These are phyloP conservation scores for Alternaria triticimaculans DNA, from an alignment of 2,329 filamentous ascomycete species.

Conservation along the genomic window DNA sequence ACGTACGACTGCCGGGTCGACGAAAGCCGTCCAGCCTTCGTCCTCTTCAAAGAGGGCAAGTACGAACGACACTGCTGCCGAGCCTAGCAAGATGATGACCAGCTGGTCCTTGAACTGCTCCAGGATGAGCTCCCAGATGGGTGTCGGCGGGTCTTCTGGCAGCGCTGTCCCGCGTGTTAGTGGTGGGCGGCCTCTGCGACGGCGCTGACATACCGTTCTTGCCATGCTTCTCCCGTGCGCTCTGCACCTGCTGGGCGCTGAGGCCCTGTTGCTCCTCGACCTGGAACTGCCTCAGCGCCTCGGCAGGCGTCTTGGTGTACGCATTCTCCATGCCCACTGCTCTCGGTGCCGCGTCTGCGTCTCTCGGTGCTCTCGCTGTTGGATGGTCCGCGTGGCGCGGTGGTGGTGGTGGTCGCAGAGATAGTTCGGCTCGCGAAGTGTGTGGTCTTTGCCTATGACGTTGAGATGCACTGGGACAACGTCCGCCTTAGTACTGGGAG, in stretches of 20 bases:
- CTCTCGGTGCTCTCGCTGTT: background rate
- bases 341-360: slow-evolving; percentile 8
- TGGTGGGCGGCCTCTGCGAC: background rate
- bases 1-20: slow-evolving; percentile 92
- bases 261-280: slow-evolving; percentile 60
- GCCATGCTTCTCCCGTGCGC: slow-evolving; percentile 58
- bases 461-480: background rate
- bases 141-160: slow-evolving; percentile 91
- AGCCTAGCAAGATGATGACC: slow-evolving; percentile 91
- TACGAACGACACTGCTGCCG: slow-evolving; percentile 90
- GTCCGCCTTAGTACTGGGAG: background rate
- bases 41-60: slow-evolving; percentile 92
- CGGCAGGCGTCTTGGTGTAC: slow-evolving; percentile 56
- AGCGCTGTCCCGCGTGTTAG: slow-evolving; percentile 59
- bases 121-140: slow-evolving; percentile 92
- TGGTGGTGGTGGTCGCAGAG: slow-evolving; percentile 2
- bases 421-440: slow-evolving; percentile 2
- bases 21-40: slow-evolving; percentile 95
- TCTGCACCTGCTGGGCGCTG: slow-evolving; percentile 56
- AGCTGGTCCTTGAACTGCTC: slow-evolving; percentile 99
- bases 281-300: slow-evolving; percentile 60
- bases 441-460: slow-evolving; percentile 6
- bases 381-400: background rate
- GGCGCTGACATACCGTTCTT: slow-evolving; percentile 57
- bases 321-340: slow-evolving; percentile 59